phyloP scores from a whole-genome alignment of 306 rosid species.

The Fragaria nilgerrensis region DNA sequence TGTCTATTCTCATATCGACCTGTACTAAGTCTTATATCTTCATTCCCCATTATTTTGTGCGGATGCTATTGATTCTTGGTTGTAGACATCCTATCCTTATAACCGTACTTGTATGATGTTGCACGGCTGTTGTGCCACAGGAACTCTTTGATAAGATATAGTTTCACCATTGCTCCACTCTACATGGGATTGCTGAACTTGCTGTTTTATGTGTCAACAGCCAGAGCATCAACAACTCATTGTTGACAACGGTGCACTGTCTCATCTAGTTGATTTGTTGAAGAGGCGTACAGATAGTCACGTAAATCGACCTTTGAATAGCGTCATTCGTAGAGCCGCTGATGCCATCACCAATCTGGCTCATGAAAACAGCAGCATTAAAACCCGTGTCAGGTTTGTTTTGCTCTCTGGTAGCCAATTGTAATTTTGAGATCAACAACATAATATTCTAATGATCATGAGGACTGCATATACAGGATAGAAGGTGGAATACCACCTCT shows the following conservation, averaged over 20 bases:
- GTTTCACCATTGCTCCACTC: not conserved
- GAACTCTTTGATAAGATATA: not conserved
- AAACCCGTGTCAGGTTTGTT: conserved; percentile 90
- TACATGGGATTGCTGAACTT: conserved; percentile 38
- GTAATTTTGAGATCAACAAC: conserved; percentile 2
- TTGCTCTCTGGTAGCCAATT: conserved; percentile 14
- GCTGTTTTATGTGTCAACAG: conserved; percentile 49
- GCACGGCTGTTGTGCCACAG: not conserved
- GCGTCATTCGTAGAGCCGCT: conserved; percentile 98
- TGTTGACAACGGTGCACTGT: conserved; percentile 80
- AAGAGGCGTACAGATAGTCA: conserved; percentile 68
- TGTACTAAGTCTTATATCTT: not conserved
- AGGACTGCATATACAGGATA: conserved; percentile 53
- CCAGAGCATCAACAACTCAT: conserved; percentile 97
- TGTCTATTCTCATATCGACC: no score
- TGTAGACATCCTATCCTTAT: not conserved
- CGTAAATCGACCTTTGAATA: conserved; percentile 66
- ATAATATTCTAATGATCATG: conserved; percentile 18
- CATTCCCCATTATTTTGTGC: not conserved
- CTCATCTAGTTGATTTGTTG: conserved; percentile 75
- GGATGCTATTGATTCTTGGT: conserved; percentile 5
- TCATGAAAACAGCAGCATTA: conserved; percentile 93
- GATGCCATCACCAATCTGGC: conserved; percentile 98
- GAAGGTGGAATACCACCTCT: conserved; percentile 99
- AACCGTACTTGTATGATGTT: not conserved